Evolutionary conservation across 441 rosid genomes (phyloP).

Genomic region (Melianthus villosus): DNA sequence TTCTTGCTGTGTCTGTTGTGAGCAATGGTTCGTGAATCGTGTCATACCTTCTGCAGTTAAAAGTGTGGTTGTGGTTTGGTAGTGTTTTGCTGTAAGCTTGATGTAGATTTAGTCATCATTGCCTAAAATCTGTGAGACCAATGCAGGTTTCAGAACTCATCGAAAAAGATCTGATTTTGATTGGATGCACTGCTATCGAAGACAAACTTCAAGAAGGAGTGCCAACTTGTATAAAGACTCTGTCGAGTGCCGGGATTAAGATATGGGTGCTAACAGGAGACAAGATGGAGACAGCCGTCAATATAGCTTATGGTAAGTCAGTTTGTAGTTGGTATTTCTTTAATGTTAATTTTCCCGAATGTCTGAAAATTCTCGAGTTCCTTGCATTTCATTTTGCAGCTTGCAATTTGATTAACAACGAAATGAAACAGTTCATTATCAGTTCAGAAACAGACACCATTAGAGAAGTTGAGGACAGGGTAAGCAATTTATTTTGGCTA

Average conservation of each 20-base stretch:
- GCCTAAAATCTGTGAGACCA: constrained; percentile 10
- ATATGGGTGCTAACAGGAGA: constrained; percentile 98
- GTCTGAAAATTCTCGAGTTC: constrained; percentile 10
- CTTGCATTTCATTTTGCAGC: constrained; percentile 26
- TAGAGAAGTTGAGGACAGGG: constrained; percentile 84
- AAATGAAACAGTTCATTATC: constrained; percentile 60
- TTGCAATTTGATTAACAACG: constrained; percentile 73
- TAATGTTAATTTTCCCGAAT: constrained; percentile 7
- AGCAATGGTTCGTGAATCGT: too few species aligned
- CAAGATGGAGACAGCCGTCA: constrained; percentile 97
- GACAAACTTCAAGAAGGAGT: constrained; percentile 99
- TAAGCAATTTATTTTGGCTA: constrained; percentile 18
- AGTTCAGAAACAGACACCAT: constrained; percentile 77
- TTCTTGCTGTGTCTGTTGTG: too few species aligned
- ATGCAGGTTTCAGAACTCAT: constrained; percentile 85
- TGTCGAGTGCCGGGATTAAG: constrained; percentile 95
- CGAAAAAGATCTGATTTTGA: constrained; percentile 78
- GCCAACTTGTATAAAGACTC: constrained; percentile 91
- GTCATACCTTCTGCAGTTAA: too few species aligned
- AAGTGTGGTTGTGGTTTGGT: too few species aligned
- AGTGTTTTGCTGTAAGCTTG: too few species aligned
- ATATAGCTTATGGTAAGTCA: constrained; percentile 85
- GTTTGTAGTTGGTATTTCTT: constrained; percentile 3
- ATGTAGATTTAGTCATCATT: background rate
- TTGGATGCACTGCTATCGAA: constrained; percentile 98